These are phyloP conservation scores for Sporothrix inflata DNA, from an alignment of 2,329 filamentous ascomycete species.

Conservation along the genomic window DNA sequence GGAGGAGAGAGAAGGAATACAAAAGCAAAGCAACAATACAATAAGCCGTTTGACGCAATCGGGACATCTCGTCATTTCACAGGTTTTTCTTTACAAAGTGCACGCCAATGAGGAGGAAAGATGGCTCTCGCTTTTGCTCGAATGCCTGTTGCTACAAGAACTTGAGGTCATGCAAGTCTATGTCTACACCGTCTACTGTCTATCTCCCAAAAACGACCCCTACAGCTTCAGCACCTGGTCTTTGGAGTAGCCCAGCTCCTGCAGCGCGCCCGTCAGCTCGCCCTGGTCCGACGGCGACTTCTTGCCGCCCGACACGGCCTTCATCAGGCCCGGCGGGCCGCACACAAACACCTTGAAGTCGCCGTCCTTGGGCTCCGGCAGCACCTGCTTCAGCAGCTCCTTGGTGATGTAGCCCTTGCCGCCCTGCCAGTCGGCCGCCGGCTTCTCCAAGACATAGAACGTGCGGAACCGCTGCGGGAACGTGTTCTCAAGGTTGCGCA, in stretches of 20 bases:
- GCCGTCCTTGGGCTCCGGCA: conserved; percentile 87
- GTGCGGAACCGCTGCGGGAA: conserved; percentile 94
- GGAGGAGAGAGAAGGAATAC: background rate
- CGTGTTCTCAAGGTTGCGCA: conserved; percentile 86
- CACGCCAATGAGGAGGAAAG: background rate
- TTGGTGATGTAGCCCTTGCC: conserved; percentile 82
- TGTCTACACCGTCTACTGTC: background rate
- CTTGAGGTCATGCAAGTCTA: conserved; percentile 16
- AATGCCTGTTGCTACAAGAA: conserved; percentile 1
- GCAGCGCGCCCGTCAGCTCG: conserved; percentile 77
- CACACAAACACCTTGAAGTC: conserved; percentile 97
- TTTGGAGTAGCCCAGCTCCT: conserved; percentile 56
- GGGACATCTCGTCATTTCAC: background rate
- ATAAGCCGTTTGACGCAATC: background rate
- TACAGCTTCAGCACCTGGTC: conserved; percentile 97
- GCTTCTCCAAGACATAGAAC: conserved; percentile 88
- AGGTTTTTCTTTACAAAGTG: background rate
- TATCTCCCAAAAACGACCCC: background rate
- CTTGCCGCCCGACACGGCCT: conserved; percentile 87
- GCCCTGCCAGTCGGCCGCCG: conserved; percentile 73
- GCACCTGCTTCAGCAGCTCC: conserved; percentile 90
- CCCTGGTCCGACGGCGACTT: conserved; percentile 92
- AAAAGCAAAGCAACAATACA: background rate
- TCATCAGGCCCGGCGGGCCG: conserved; percentile 90
- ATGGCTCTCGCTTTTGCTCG: conserved; percentile 4